Base-by-base conservation (phyloP, 2,329 filamentous ascomycete species). In the Periglandula ipomoeae region DNA sequence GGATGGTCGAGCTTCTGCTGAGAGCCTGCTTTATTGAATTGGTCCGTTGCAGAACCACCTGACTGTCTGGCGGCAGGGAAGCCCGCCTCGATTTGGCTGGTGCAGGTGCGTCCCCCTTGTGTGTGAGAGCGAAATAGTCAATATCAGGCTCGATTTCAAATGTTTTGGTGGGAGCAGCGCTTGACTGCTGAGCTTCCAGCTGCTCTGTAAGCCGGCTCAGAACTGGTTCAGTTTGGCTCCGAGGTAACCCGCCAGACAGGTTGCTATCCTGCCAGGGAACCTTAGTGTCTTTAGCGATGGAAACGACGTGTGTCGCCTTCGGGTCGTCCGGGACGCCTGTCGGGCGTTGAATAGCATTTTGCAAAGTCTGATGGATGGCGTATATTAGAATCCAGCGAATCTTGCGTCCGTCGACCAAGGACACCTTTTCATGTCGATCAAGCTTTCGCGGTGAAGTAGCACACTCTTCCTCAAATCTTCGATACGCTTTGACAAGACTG, bases 321-420 rank as follows among this genome's bases (percentile, higher is more conserved):
- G 73, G 69, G 1, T 71, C 68, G 48, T 84, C 77, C 15, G 71
- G 70, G 24, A 87, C 80, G 56, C 86, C 79, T 5, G 69, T 60
- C 0, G 87, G 82, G 0, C 77, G 70, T 30, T 75, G 69, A 1
- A 79, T 83, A 34, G 81, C 81, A 47, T 78, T 79, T 9, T 77
- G 74, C 1, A 93, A 72, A n/a, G 81, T 82, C 61, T 93, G 87
- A 49, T 88, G 75, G 3, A 81, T 75, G 17, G 81, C 76, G 58
- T 91, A 91, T 6, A 91, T 75, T 32, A 90, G 61, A 26, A 90
- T 78, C 87, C 87, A 93, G 35, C 87, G 75, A 15, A 89, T 77
- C 63, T 89, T 90, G 37, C 87, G 79, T 1, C 80, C 85, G 53
- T 91, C 87, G 8, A 75, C 70, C 10, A 80, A 66, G 0, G 65